Evolutionary conservation across 805 yeast species (phyloP), one percentile per base, ranked within the genome.

Genomic region (Pichia occidentalis): DNA sequence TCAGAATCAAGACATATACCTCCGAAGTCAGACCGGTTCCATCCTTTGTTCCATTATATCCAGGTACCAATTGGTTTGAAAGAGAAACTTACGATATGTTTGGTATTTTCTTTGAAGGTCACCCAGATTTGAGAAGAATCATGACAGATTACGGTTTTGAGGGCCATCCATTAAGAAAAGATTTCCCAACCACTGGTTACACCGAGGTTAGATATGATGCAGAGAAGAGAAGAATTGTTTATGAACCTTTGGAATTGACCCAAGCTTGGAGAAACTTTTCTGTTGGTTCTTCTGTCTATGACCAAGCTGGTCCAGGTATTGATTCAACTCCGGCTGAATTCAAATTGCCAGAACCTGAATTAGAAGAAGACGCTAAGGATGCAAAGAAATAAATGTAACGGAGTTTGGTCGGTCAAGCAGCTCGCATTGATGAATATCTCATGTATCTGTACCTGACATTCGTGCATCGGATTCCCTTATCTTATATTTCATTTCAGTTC

Each of bases 141-240:
- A 73, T 85, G 77, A 85, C 95, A 39, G 95, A 85, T 63, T 85
- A 85, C 61, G 95, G 95, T 17, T 85, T 85, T 52, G 94, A 84
- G 63, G 95, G 95, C 37, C 92, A 85, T 58, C 95, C 95, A 11
- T 71, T 85, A 57, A 75, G 95, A 63, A 85, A 85, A 61, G 95
- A 85, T 63, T 85, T 85, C 81, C 95, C 95, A 51, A 79, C 90
- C 29, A 82, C 92, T 28, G 95, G 95, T 40, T 85, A 84, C 65
- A 84, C 92, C 33, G 95, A 85, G 67, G 85, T 85, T 28, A 75
- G 88, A 57, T 85, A 84, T 64, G 95, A 85, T 61, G 86, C 85
- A 59, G 95, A 85, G 63, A 85, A 85, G 73, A 78, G 85, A 70
- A 75, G 95, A 59, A 78, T 85, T 40, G 85, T 85, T 14, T 85